phyloP scores from a whole-genome alignment of 2,329 filamentous ascomycete genomes.

The Stachybotrys echinatus region DNA sequence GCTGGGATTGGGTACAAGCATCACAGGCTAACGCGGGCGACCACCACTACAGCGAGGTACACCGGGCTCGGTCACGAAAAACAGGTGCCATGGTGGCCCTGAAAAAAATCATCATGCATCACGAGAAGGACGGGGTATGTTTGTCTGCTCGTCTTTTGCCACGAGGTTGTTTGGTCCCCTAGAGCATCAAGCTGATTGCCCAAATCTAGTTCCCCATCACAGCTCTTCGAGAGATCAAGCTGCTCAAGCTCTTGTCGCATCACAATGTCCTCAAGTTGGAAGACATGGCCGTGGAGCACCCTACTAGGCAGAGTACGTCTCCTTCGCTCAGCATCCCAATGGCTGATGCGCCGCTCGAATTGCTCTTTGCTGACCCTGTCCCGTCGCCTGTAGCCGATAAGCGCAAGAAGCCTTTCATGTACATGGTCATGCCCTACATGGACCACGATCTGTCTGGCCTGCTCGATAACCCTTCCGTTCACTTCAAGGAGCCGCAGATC shows the following conservation, averaged over 20 bases:
- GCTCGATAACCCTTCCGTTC: constrained; percentile 87
- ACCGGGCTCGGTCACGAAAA: constrained; percentile 75
- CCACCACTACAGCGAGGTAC: constrained; percentile 64
- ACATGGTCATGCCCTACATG: constrained; percentile 99
- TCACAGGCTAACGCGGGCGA: background rate
- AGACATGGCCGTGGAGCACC: constrained; percentile 92
- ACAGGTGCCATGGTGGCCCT: constrained; percentile 75
- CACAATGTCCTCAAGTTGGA: constrained; percentile 80
- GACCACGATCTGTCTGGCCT: constrained; percentile 97
- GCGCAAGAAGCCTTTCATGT: constrained; percentile 80
- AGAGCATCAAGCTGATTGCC: constrained; percentile 6
- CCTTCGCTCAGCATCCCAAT: background rate
- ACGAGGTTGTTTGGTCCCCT: no score
- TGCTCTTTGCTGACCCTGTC: background rate
- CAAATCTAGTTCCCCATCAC: constrained; percentile 84
- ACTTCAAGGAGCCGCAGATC: constrained; percentile 83
- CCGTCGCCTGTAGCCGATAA: constrained; percentile 47
- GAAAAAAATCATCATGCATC: constrained; percentile 99
- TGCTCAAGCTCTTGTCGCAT: constrained; percentile 92
- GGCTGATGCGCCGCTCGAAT: background rate
- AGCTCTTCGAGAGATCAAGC: constrained; percentile 92
- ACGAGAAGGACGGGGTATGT: constrained; percentile 90
- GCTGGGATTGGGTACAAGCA: no score
- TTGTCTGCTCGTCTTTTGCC: background rate
- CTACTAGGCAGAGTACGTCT: constrained; percentile 51